phyloP scores from a whole-genome alignment of 148 eudicot species.

The Arctostaphylos glauca region DNA sequence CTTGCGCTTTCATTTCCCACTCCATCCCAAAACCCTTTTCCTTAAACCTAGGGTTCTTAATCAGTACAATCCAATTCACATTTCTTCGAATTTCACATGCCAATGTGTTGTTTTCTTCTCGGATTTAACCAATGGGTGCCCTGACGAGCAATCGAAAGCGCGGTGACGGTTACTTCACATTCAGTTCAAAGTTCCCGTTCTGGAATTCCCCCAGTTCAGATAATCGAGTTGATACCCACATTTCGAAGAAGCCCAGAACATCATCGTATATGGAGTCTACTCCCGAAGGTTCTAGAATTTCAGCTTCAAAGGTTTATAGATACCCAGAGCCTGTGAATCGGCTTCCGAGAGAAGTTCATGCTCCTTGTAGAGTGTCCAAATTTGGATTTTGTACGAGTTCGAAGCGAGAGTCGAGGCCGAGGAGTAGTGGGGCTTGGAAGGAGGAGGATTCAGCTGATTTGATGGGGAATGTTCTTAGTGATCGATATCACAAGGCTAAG shows the following conservation, averaged over 20 bases:
- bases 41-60: slow-evolving; percentile 1
- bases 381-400: slow-evolving; percentile 26
- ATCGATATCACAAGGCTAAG: slow-evolving; percentile 15
- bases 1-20: neutral
- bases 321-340: slow-evolving; percentile 48
- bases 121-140: slow-evolving; percentile 53
- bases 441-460: slow-evolving; percentile 11
- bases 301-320: slow-evolving; percentile 31
- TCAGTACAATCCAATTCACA: neutral
- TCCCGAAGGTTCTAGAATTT: slow-evolving; percentile 19
- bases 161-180: slow-evolving; percentile 32
- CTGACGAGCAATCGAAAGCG: slow-evolving; percentile 54
- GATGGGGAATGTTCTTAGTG: slow-evolving; percentile 40
- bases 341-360: slow-evolving; percentile 57
- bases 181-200: slow-evolving; percentile 21
- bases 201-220: slow-evolving; percentile 24
- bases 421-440: neutral
- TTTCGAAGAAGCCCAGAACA: slow-evolving; percentile 52
- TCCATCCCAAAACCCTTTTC: neutral
- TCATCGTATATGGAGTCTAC: slow-evolving; percentile 10
- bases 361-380: slow-evolving; percentile 43
- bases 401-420: slow-evolving; percentile 15
- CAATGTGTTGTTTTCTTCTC: slow-evolving; percentile 9
- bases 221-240: slow-evolving; percentile 31
- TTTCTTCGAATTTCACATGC: neutral